Percentiles rank a stretch among this genome's conserved stretches.
Conservation (phyloP, 2,329 filamentous ascomycete species). For the Arthrinium phaeospermum region DNA sequence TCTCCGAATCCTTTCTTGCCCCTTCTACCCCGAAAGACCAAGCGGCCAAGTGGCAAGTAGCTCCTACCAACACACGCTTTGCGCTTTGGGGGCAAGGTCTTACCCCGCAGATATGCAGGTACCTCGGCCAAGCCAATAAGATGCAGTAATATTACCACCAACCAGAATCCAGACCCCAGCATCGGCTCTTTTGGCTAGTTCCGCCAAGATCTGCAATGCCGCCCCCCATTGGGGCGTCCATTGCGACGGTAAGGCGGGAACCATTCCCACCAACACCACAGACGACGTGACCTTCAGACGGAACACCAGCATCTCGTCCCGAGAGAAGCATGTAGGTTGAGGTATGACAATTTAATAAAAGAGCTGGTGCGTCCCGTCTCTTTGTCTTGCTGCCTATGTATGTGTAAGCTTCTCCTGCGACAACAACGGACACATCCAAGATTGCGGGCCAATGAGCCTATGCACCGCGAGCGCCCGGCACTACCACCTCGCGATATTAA, state of each 20-base stretch:
- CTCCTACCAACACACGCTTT: background rate
- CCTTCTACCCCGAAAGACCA: background rate
- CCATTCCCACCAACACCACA: background rate
- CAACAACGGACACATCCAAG: background rate
- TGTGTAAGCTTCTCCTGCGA: background rate
- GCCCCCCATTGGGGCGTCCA: background rate
- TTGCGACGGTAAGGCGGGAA: conserved; percentile 1
- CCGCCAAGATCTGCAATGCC: background rate
- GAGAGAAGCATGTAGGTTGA: background rate
- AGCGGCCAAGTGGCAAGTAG: background rate
- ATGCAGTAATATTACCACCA: conserved; percentile 17
- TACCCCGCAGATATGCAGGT: conserved; percentile 24
- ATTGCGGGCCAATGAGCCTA: conserved; percentile 4
- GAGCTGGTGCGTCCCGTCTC: background rate
- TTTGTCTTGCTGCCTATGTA: background rate
- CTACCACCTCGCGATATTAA: background rate
- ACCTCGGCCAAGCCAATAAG: conserved; percentile 9
- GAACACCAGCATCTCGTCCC: background rate
- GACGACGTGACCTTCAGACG: background rate
- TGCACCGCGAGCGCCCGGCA: background rate
- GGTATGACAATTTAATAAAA: background rate
- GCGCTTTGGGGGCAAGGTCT: background rate
- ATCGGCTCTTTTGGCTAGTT: conserved; percentile 3
- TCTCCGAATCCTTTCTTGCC: background rate
- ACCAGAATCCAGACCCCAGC: background rate